Conservation (phyloP, 306 rosid genomes). For the apple (Malus domestica) region ASM211411v1 NC_041794.1:1853501-1854000, state of each 20-base stretch:
- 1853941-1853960: background rate
- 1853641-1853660: background rate
- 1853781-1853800: slow-evolving; percentile 12
- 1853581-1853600: background rate
- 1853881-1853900: background rate
- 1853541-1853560: too few relatives aligned
- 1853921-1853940: background rate
- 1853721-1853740: background rate
- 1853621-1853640: background rate
- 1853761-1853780: background rate
- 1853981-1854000: background rate
- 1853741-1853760: background rate
- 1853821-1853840: background rate
- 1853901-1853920: background rate
- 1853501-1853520: background rate
- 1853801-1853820: slow-evolving; percentile 7
- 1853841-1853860: background rate
- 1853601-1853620: background rate
- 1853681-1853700: background rate
- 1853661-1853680: background rate
- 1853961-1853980: background rate
- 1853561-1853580: background rate
- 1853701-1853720: background rate
- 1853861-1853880: background rate
- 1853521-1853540: background rate